Conservation (phyloP, 2,329 filamentous ascomycete species). For the Paecilomyces sp. region DNA sequence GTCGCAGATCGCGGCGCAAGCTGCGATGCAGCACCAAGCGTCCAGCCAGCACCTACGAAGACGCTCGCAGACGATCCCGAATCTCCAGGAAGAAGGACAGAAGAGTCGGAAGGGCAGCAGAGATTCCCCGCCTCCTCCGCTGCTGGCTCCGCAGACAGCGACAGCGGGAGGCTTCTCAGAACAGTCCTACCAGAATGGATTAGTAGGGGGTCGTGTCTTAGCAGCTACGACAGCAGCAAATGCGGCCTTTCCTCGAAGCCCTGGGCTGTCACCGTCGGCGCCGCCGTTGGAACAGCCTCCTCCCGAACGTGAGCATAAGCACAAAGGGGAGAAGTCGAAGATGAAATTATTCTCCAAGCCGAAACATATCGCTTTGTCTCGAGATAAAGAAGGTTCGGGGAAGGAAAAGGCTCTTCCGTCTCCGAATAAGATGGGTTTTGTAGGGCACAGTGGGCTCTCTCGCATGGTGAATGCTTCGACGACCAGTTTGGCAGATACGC, state of each 20-base stretch:
- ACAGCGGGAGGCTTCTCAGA: conserved; percentile 13
- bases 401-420: conserved; percentile 51
- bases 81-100: conserved; percentile 25
- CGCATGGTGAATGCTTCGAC: conserved; percentile 54
- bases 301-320: conserved; percentile 40
- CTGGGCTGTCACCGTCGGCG: conserved; percentile 22
- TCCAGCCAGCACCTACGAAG: conserved; percentile 39
- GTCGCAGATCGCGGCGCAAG: conserved; percentile 59
- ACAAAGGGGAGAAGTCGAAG: conserved; percentile 54
- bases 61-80: conserved; percentile 48
- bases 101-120: conserved; percentile 24
- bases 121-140: conserved; percentile 27
- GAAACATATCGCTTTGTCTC: conserved; percentile 57
- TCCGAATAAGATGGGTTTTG: conserved; percentile 48
- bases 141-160: conserved; percentile 17
- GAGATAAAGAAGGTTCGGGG: conserved; percentile 44
- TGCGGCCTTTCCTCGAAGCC: conserved; percentile 52
- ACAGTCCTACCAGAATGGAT: conserved; percentile 43
- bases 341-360: conserved; percentile 65
- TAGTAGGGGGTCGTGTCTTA: conserved; percentile 42
- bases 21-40: conserved; percentile 52
- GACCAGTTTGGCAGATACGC: conserved; percentile 51
- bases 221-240: conserved; percentile 58
- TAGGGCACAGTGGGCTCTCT: conserved; percentile 45
- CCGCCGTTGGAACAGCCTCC: conserved; percentile 17